phyloP scores from a whole-genome alignment of 163 green algal genomes.

The Chloromonas sp. region DNA sequence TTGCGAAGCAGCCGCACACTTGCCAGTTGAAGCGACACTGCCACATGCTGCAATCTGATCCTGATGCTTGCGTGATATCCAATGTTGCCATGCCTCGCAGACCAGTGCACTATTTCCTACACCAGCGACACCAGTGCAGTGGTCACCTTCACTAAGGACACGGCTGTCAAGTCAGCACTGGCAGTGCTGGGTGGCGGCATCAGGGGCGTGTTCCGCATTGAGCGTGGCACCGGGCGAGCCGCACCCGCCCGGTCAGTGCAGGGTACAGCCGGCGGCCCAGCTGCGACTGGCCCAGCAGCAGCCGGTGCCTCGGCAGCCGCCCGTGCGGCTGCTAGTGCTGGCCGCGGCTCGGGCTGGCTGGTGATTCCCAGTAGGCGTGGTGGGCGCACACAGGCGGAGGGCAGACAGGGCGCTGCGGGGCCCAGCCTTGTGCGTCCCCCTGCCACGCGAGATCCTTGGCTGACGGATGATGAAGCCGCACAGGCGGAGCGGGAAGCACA shows the following conservation, averaged over 20 bases:
- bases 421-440: not conserved
- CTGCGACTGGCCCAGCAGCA: not conserved
- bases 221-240: not conserved
- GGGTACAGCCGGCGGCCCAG: not conserved
- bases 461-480: not conserved
- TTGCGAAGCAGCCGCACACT: no score
- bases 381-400: not conserved
- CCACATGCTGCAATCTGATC: no score
- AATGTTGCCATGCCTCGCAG: not conserved
- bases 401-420: not conserved
- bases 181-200: not conserved
- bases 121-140: constrained; percentile 2
- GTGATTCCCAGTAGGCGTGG: not conserved
- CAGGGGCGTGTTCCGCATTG: not conserved
- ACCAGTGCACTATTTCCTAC: not conserved
- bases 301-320: not conserved
- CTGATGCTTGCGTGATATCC: no score
- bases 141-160: not conserved
- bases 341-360: not conserved
- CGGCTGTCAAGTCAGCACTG: not conserved
- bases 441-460: not conserved
- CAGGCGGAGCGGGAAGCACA: not conserved
- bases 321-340: not conserved
- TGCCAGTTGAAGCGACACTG: no score
- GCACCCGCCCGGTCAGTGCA: not conserved